These are phyloP conservation scores for Entonaema liquescens DNA, from an alignment of 495 filamentous ascomycete species.

Conservation along the genomic window DNA sequence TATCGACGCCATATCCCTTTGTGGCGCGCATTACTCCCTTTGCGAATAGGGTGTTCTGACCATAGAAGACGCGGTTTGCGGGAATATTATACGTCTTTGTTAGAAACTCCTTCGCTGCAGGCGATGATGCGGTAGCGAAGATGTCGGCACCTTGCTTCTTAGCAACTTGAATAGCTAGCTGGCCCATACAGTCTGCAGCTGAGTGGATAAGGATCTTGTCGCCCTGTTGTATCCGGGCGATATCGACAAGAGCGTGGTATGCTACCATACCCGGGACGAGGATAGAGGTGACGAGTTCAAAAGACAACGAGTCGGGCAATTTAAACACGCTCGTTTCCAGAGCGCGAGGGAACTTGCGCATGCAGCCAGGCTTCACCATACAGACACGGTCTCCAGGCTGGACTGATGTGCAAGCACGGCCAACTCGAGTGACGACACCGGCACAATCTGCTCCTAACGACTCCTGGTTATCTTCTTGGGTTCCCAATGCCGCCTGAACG, in stretches of 20 bases:
- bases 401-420: background rate
- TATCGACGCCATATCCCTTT: constrained; percentile 9
- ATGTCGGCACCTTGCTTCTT: constrained; percentile 14
- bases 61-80: constrained; percentile 7
- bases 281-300: constrained; percentile 4
- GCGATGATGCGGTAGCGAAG: constrained; percentile 1
- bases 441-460: constrained; percentile 9
- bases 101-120: constrained; percentile 4
- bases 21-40: constrained; percentile 8
- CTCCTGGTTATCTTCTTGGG: background rate
- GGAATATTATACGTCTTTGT: constrained; percentile 5
- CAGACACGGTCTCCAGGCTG: constrained; percentile 8
- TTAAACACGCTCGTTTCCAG: constrained; percentile 10
- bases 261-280: constrained; percentile 4
- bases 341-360: constrained; percentile 12
- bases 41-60: background rate
- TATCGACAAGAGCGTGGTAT: constrained; percentile 9
- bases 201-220: constrained; percentile 20
- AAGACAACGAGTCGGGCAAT: constrained; percentile 8
- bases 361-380: background rate
- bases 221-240: constrained; percentile 1
- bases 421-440: constrained; percentile 7
- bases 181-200: constrained; percentile 6
- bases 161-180: constrained; percentile 9
- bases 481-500: background rate